Evolutionary conservation across 2,329 filamentous ascomycete genomes (phyloP).

Genomic region (Sarocladium oryzae): DNA sequence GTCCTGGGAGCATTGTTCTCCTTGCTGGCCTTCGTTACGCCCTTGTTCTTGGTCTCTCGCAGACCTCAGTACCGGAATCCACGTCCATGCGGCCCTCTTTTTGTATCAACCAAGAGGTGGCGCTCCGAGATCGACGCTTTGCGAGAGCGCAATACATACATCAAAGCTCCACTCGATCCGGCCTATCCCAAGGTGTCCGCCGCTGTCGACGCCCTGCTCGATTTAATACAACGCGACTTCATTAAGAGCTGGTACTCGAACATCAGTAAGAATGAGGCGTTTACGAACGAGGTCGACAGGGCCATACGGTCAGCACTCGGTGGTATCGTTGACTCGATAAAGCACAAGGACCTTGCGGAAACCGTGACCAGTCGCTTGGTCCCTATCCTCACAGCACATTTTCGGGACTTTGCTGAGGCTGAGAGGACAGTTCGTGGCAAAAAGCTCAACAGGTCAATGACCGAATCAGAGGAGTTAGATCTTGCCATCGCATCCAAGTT

Average conservation of each 20-base stretch:
- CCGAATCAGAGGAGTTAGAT: constrained; percentile 93
- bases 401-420: constrained; percentile 85
- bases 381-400: constrained; percentile 80
- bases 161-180: constrained; percentile 63
- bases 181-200: constrained; percentile 71
- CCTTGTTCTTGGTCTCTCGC: constrained; percentile 45
- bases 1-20: constrained; percentile 49
- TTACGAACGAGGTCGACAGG: constrained; percentile 81
- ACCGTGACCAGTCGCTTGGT: constrained; percentile 75
- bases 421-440: constrained; percentile 81
- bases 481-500: constrained; percentile 94
- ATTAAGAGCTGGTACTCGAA: constrained; percentile 81
- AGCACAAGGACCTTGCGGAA: constrained; percentile 76
- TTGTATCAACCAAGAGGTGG: constrained; percentile 62
- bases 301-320: constrained; percentile 67
- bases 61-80: constrained; percentile 32
- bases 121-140: constrained; percentile 60
- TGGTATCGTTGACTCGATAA: constrained; percentile 64
- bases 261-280: constrained; percentile 75
- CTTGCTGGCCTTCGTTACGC: constrained; percentile 29
- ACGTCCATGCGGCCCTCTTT: constrained; percentile 44
- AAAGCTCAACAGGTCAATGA: constrained; percentile 82
- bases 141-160: constrained; percentile 59
- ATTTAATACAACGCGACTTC: constrained; percentile 74
- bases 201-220: constrained; percentile 72